These are phyloP conservation scores for Corchorus olitorius DNA, from an alignment of 345 rosid genomes.

Conservation along the genomic window DNA sequence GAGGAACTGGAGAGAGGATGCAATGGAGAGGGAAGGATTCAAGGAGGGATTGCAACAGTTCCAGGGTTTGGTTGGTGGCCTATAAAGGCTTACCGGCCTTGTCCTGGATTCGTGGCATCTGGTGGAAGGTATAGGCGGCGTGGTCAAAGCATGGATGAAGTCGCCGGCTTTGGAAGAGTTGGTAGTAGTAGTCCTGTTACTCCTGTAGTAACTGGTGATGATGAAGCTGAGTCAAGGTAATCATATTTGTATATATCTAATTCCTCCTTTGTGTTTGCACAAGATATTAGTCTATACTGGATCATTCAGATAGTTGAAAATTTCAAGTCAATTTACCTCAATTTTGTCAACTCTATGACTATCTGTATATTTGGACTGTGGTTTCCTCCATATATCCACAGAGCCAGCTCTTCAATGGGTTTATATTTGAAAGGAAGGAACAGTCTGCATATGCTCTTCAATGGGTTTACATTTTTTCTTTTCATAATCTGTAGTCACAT, in stretches of 20 bases:
- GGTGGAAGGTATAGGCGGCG: conserved; percentile 77
- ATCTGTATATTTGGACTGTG: background rate
- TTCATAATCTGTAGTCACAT: background rate
- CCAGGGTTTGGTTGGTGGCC: conserved; percentile 99
- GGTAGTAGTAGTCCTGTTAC: conserved; percentile 17
- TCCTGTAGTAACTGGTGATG: conserved; percentile 12
- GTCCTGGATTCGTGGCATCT: conserved; percentile 83
- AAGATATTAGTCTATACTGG: background rate
- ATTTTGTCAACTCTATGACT: background rate
- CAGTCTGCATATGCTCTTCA: background rate
- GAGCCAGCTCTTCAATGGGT: background rate
- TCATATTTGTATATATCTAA: background rate
- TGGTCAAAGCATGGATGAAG: conserved; percentile 97
- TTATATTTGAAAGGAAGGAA: background rate
- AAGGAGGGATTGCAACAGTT: conserved; percentile 93
- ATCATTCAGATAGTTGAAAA: background rate
- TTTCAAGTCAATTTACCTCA: background rate
- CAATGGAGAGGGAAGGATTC: conserved; percentile 93
- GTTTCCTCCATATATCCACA: background rate
- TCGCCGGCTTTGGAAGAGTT: conserved; percentile 58
- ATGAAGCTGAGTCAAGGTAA: conserved; percentile 43
- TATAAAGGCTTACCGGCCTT: conserved; percentile 92
- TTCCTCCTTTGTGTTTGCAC: background rate
- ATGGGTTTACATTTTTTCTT: too few relatives aligned
- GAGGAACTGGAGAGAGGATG: conserved; percentile 83